Base-by-base conservation (phyloP, 352 stramenopile genomes). In the Globisporangium mamillatum region DNA sequence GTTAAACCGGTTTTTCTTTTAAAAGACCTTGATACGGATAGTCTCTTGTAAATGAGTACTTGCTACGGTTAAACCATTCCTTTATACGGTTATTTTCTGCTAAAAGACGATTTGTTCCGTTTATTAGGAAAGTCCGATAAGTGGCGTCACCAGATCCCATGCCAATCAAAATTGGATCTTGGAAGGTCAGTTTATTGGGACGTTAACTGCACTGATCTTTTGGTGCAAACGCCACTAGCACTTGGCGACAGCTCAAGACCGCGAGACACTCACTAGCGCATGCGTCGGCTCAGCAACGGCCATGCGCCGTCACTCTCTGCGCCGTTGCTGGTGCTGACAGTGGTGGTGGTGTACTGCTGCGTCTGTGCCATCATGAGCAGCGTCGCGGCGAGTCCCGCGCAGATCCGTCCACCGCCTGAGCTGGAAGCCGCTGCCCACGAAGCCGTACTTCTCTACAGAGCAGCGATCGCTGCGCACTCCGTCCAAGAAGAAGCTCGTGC, bases 361-460 rank as follows among this genome's bases (percentile, higher is more conserved):
- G 10, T 12, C 54, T 60, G 18, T 41, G 27, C 8, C 7, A 14
- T 25, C 29, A 5, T n/a, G 18, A 22, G 20, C 4, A 18, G 3
- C 32, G 54, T 60, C 29, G 54, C 16, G 25, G 14, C 54, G 16
- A 25, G 29, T 6, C 9, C 14, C 14, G 29, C 32, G 4, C 32
- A 27, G 9, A 62, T 62, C 56, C 56, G n/a, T 24, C 34, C 63
- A 4, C 38, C 53, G 4, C 38, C 34, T n/a, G 44, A 12, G 20
- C 63, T 24, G 24, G 64, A 59, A 14, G 32, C 32, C 2, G 27
- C 46, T 3, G 32, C 12, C 22, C 24, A 59, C 12, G 20, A 66
- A 10, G 78, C 76, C 1, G 70, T 59, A 48, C 58, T 58, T 18
- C 72, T 86, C 46, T 86, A 86, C 56, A 46, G 22, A 5, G 60